These are phyloP conservation scores for Psilocybe subaeruginosa DNA, from an alignment of 768 basidiomycete genomes.

Conservation along the genomic window DNA sequence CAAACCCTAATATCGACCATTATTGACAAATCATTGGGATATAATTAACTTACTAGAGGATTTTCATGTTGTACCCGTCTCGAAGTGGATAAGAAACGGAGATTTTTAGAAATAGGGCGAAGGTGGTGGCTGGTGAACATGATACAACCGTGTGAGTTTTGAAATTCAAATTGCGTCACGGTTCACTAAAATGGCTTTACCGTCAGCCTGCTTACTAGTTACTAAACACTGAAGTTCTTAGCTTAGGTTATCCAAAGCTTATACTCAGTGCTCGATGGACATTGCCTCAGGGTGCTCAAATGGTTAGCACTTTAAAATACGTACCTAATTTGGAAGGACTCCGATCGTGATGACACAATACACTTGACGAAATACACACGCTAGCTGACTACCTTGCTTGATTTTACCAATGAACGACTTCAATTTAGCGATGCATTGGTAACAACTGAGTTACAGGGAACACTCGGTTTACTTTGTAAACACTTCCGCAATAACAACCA, in stretches of 20 bases:
- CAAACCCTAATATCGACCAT: conserved; percentile 27
- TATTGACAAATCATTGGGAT: no score
- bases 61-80: conserved; percentile 48
- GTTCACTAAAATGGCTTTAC: background rate
- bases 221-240: no score
- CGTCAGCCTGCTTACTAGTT: no score
- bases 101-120: background rate
- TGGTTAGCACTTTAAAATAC: no score
- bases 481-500: background rate
- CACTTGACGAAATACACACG: no score
- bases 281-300: no score
- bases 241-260: no score
- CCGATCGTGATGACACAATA: no score
- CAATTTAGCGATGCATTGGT: background rate
- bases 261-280: no score
- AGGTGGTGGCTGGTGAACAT: background rate
- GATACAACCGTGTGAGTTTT: background rate
- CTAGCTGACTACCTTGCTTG: no score
- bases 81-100: conserved; percentile 27
- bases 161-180: background rate
- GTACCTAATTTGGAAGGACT: no score
- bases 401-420: background rate
- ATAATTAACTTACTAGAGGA: conserved; percentile 45
- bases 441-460: background rate
- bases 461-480: background rate